Base-by-base conservation (phyloP, 495 filamentous ascomycete species). In the Gamarada debralockiae region DNA sequence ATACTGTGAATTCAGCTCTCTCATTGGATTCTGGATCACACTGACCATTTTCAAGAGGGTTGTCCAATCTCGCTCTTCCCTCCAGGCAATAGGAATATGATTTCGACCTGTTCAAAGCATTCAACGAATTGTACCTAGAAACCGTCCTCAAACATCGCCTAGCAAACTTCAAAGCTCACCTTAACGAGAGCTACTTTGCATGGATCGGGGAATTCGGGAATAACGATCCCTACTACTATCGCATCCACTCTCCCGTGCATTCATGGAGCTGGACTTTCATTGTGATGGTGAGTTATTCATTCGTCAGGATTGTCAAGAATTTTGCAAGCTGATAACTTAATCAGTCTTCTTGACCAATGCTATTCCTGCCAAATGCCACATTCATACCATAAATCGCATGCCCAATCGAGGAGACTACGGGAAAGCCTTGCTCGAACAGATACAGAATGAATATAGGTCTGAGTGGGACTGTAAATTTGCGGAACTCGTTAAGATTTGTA, bases 331-430 rank as follows among this genome's bases (percentile, higher is more conserved):
- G n/a, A n/a, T n/a, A n/a, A n/a, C n/a, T n/a, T n/a, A n/a, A n/a
- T n/a, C 13, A 57, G 86, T 90, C 10, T 91, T 89, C 56, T 68
- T 91, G 65, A 81, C 76, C 1, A 91, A 90, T 57, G 72, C 74
- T 55, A 74, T 83, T 64, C 86, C 87, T 14, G 81, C 81, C 54
- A 87, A 85, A 70, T 91, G 86, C 57, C 86, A 90, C 63, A 83
- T 86, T 33, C 87, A 91, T 64, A 89, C 86, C 0, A 64, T 86
- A 55, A 61, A 87, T 60, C 64, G 86, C 48, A 80, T 81, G 36
- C 86, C 86, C 33, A 90, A 91, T 65, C 80, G 71, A 0, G 87
- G 86, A 24, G 86, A 90, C 60, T 90, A 91, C 60, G 87, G 87
- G 5, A 73, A 74, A 50, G 80, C 77, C 9, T 56, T 84, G 59